phyloP scores from a whole-genome alignment of 2,329 filamentous ascomycete genomes.

The Tolypocladium amazonense region DNA sequence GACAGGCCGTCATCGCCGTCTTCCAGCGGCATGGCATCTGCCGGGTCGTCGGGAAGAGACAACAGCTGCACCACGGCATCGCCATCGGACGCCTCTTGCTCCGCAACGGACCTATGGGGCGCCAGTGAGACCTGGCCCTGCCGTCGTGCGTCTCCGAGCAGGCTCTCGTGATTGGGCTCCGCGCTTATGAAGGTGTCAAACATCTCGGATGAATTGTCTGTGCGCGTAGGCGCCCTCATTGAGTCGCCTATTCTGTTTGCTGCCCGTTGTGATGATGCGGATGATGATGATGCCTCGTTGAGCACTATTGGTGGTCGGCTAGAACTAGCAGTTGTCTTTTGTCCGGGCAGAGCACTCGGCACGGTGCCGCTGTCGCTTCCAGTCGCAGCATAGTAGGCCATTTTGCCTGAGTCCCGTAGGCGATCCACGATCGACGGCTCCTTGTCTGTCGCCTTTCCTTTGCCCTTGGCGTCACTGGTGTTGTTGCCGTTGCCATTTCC shows the following conservation, averaged over 20 bases:
- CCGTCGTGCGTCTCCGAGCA: not conserved
- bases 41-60: conserved; percentile 12
- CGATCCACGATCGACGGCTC: conserved; percentile 10
- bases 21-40: conserved; percentile 10
- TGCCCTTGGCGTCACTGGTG: conserved; percentile 5
- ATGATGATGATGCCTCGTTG: not conserved
- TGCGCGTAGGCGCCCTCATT: not conserved
- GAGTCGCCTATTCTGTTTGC: not conserved
- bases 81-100: conserved; percentile 20
- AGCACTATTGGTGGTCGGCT: not conserved
- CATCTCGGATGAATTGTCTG: not conserved
- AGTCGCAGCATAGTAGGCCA: conserved; percentile 14
- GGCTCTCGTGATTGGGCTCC: not conserved
- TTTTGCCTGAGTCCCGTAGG: conserved; percentile 15
- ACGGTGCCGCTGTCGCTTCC: conserved; percentile 5
- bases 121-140: not conserved
- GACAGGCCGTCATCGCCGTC: conserved; percentile 14
- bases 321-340: conserved; percentile 8
- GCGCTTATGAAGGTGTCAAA: conserved; percentile 1
- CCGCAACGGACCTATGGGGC: conserved; percentile 11
- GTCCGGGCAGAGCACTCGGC: conserved; percentile 5
- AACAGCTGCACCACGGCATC: conserved; percentile 25
- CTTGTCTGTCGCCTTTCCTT: conserved; percentile 3
- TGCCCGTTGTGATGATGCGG: not conserved
- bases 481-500: not conserved